Evolutionary conservation across 371 early-diverging fungal genomes (phyloP).

Genomic region (Apophysomyces elegans): DNA sequence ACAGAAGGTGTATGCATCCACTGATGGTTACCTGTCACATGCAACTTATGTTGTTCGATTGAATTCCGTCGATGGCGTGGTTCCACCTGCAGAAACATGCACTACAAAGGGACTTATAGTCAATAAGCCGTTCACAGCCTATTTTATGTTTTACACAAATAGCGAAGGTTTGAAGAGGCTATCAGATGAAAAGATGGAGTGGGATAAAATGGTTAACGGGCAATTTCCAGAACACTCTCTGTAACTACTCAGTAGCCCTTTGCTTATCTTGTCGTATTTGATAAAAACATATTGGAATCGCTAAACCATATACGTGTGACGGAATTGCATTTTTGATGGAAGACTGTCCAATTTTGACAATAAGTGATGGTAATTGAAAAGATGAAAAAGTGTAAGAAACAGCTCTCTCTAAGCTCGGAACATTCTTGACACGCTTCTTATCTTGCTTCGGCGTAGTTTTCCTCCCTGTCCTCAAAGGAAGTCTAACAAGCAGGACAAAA

Average conservation of each 20-base stretch:
- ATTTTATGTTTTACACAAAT: conserved; percentile 43
- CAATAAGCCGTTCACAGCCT: conserved; percentile 46
- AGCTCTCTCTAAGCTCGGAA: no score
- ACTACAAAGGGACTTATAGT: conserved; percentile 35
- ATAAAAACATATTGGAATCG: no score
- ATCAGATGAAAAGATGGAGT: conserved; percentile 21
- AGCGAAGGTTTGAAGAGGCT: conserved; percentile 26
- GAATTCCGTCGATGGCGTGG: conserved; percentile 32
- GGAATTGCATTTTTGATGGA: no score
- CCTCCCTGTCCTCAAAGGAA: no score
- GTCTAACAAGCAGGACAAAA: no score
- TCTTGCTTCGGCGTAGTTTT: no score
- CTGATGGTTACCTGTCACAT: conserved; percentile 45
- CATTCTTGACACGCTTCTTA: no score
- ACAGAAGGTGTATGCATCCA: conserved; percentile 27
- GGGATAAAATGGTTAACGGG: conserved; percentile 35
- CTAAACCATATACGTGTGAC: no score
- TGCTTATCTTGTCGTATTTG: no score
- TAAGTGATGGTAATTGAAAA: no score
- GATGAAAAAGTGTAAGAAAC: no score
- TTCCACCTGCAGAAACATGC: conserved; percentile 37
- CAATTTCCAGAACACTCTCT: neutral
- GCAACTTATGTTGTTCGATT: conserved; percentile 43
- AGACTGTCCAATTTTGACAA: no score
- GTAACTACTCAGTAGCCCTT: neutral